phyloP scores from a whole-genome alignment of 2,329 filamentous ascomycete genomes.

The Aphanoascus verrucosus region DNA sequence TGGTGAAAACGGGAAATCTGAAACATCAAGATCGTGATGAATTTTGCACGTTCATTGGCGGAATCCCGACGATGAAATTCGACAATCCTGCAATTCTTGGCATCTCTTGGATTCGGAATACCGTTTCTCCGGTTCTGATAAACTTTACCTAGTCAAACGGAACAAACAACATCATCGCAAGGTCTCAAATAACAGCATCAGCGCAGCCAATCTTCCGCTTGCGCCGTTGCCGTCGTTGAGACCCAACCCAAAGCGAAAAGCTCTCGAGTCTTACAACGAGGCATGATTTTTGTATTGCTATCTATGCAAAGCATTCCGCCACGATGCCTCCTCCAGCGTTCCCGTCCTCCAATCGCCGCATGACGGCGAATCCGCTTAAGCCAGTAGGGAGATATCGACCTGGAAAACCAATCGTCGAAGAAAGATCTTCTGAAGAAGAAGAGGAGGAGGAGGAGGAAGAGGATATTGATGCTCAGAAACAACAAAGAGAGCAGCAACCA shows the following conservation, averaged over 20 bases:
- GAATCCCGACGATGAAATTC: background rate
- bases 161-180: slow-evolving; percentile 1
- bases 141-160: background rate
- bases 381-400: slow-evolving; percentile 68
- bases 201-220: background rate
- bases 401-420: slow-evolving; percentile 57
- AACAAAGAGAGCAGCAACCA: slow-evolving; percentile 20
- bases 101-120: background rate
- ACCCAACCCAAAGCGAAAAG: too few relatives aligned
- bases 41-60: background rate
- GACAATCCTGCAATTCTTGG: background rate
- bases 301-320: background rate
- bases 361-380: slow-evolving; percentile 82
- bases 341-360: slow-evolving; percentile 46
- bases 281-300: background rate
- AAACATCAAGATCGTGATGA: background rate
- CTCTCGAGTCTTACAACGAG: too few relatives aligned
- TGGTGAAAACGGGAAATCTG: background rate
- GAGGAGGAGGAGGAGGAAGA: slow-evolving; percentile 47
- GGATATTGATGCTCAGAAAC: slow-evolving; percentile 14
- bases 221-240: too few relatives aligned
- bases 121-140: background rate
- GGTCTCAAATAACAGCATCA: background rate
- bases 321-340: slow-evolving; percentile 31
- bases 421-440: slow-evolving; percentile 39